phyloP scores from a whole-genome alignment of 1,139 yeast genomes.

The Hemisphaericaspora xylanilytica region DNA sequence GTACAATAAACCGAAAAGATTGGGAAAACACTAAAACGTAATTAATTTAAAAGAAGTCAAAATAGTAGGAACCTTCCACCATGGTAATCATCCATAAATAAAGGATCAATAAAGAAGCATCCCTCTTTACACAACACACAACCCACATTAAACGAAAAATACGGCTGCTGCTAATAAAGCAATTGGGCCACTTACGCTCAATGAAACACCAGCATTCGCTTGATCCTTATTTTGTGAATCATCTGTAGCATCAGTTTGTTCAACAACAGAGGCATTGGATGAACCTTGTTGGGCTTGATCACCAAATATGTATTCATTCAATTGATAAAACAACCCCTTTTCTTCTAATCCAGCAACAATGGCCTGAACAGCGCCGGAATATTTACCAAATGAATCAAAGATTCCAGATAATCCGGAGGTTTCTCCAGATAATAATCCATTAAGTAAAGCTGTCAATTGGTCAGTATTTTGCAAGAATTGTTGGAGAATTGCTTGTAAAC shows the following conservation, averaged over 20 bases:
- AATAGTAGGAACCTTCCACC: too few relatives aligned
- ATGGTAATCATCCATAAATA: too few relatives aligned
- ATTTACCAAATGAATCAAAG: constrained; percentile 23
- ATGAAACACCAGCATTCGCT: background rate
- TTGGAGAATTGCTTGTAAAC: constrained; percentile 27
- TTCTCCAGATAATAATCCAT: constrained; percentile 24
- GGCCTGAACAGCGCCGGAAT: constrained; percentile 30
- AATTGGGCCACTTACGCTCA: constrained; percentile 1
- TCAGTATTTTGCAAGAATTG: constrained; percentile 27
- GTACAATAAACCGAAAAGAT: too few relatives aligned
- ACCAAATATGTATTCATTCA: constrained; percentile 36
- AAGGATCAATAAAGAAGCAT: too few relatives aligned
- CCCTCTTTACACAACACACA: too few relatives aligned
- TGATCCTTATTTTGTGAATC: background rate
- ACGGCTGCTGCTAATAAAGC: background rate
- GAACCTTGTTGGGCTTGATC: constrained; percentile 14
- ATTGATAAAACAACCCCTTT: constrained; percentile 39
- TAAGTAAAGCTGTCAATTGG: constrained; percentile 21
- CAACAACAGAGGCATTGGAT: constrained; percentile 5
- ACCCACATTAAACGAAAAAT: background rate
- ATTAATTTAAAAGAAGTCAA: too few relatives aligned
- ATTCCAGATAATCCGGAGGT: background rate
- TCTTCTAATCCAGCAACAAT: constrained; percentile 35
- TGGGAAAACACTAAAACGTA: too few relatives aligned
- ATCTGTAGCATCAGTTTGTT: background rate